A percentile compares a stretch with the other conserved stretches of the same genome.
phyloP scores from a whole-genome alignment of 768 basidiomycete genomes.

The Kwoniella bestiolae region DNA sequence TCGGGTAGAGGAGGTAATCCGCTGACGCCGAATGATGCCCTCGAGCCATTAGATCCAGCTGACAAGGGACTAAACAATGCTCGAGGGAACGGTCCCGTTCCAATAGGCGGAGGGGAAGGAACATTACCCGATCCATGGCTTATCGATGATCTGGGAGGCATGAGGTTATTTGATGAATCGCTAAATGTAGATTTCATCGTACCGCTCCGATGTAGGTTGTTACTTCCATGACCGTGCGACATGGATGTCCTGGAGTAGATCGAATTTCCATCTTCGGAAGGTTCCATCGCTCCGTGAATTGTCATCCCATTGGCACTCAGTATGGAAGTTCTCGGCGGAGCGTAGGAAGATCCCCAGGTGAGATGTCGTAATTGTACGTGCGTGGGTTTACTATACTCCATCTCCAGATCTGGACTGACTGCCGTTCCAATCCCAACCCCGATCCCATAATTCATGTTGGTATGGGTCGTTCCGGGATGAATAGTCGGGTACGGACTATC shows the following conservation, averaged over 20 bases:
- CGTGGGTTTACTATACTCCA: slow-evolving; percentile 1
- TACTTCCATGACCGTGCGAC: slow-evolving; percentile 2
- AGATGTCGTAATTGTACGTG: slow-evolving; percentile 9
- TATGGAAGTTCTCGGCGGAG: slow-evolving; percentile 10
- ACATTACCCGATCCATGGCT: slow-evolving; percentile 4
- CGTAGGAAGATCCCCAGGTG: slow-evolving; percentile 24
- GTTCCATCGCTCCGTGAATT: slow-evolving; percentile 6
- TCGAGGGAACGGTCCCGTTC: slow-evolving; percentile 1
- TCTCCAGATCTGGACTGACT: neutral
- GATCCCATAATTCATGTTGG: too few relatives aligned
- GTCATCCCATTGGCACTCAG: slow-evolving; percentile 1
- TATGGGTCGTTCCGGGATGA: neutral
- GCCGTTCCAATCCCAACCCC: neutral
- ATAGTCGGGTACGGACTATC: slow-evolving; percentile 7
- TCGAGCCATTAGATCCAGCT: slow-evolving; percentile 7
- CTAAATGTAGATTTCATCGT: neutral
- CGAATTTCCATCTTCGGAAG: slow-evolving; percentile 15
- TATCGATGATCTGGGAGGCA: neutral
- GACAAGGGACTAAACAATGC: slow-evolving; percentile 1
- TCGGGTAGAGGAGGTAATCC: slow-evolving; percentile 1
- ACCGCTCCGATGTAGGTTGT: neutral
- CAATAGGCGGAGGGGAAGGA: slow-evolving; percentile 1
- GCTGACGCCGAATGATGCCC: neutral
- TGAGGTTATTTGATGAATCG: neutral
- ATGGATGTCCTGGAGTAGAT: slow-evolving; percentile 14